Percentiles rank a stretch among this genome's conserved stretches.
These are phyloP conservation scores for Eucalyptus globulus DNA, from an alignment of 345 rosid species.

Conservation along the genomic window DNA sequence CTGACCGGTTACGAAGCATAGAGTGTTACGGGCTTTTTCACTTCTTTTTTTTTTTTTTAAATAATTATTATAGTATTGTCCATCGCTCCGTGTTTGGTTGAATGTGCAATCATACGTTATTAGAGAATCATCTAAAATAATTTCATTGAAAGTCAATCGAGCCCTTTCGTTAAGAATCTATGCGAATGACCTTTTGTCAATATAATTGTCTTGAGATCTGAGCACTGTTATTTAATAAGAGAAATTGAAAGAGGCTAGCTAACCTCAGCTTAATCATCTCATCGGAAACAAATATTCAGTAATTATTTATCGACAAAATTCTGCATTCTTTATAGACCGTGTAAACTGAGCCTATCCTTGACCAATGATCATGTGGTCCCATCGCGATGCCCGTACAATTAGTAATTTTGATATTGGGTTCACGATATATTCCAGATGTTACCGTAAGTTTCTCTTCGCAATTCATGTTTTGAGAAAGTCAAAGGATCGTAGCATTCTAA, in stretches of 20 bases:
- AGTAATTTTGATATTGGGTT: background rate
- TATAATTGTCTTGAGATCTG: background rate
- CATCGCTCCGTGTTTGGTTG: fast-evolving
- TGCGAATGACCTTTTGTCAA: background rate
- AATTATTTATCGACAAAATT: too few relatives aligned
- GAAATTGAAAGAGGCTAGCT: too few relatives aligned
- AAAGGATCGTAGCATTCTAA: background rate
- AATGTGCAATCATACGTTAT: background rate
- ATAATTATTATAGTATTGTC: background rate
- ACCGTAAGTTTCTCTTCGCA: background rate
- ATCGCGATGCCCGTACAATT: fast-evolving
- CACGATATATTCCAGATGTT: fast-evolving
- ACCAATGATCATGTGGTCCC: background rate
- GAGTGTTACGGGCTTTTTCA: background rate
- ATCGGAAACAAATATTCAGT: background rate
- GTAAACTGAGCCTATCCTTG: background rate
- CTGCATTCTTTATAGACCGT: background rate
- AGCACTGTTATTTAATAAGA: background rate
- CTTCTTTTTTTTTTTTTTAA: background rate
- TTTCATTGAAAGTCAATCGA: background rate
- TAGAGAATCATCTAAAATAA: background rate
- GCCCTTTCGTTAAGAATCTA: background rate
- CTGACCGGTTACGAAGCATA: background rate
- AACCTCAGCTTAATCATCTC: background rate
- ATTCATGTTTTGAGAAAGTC: background rate